Conservation (phyloP, 2,329 filamentous ascomycete genomes). For the Diaporthe destruens region DNA sequence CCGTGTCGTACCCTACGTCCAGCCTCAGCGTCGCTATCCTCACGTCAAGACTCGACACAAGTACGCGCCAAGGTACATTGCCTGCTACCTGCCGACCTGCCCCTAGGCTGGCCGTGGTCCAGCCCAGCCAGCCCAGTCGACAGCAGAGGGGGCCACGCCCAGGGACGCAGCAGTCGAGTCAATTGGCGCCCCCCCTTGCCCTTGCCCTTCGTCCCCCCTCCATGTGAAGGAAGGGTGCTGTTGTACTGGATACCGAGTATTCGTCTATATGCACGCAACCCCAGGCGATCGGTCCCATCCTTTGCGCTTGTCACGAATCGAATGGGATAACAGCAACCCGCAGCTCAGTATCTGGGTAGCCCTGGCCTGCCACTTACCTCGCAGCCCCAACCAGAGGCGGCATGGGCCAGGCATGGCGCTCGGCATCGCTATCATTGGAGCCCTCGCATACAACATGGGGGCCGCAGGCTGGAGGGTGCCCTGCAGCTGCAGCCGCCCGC, state of each 20-base stretch:
- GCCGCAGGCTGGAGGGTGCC: not conserved
- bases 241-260: constrained; percentile 1
- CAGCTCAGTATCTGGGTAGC: constrained; percentile 32
- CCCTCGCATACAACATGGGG: constrained; percentile 11
- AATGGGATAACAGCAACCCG: not conserved
- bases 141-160: not conserved
- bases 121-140: too few species aligned
- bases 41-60: constrained; percentile 4
- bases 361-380: constrained; percentile 40
- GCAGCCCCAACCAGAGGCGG: constrained; percentile 12
- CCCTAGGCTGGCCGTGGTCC: not conserved
- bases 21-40: not conserved
- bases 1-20: not conserved
- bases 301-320: not conserved
- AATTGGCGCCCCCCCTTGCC: not conserved
- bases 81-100: too few species aligned
- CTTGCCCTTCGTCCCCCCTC: not conserved
- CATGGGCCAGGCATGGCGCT: not conserved
- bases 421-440: constrained; percentile 21
- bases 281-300: constrained; percentile 21
- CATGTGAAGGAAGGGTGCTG: not conserved
- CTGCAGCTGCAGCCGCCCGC: constrained; percentile 31
- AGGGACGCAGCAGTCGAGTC: constrained; percentile 29
- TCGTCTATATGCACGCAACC: constrained; percentile 8
- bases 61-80: not conserved